These are phyloP conservation scores for Fusarium secorum DNA, from an alignment of 2,329 filamentous ascomycete species.

Conservation along the genomic window DNA sequence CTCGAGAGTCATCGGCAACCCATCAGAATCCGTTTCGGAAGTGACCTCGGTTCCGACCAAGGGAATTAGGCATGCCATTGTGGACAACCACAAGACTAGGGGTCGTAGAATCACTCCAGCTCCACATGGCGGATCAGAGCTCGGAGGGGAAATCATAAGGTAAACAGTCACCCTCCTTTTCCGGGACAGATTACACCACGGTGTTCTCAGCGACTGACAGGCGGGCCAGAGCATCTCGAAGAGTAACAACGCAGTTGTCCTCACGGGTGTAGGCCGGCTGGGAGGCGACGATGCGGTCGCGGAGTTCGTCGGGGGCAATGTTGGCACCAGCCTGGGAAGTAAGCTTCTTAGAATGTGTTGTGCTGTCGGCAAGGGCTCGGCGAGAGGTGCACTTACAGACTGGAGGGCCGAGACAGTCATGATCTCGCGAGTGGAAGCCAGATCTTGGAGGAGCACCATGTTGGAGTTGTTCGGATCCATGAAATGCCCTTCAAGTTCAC, in stretches of 20 bases:
- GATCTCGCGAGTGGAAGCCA: background rate
- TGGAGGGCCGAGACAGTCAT: rapidly evolving
- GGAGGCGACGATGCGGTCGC: background rate
- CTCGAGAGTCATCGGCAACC: too few relatives aligned
- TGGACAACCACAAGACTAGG: background rate
- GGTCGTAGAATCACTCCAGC: rapidly evolving
- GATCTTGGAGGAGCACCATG: too few relatives aligned
- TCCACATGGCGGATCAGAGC: background rate
- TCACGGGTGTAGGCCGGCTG: background rate
- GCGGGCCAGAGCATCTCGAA: background rate
- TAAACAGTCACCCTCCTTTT: background rate
- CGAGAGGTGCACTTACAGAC: background rate
- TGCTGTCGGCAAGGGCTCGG: background rate
- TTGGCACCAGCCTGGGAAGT: background rate
- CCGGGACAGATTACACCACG: rapidly evolving
- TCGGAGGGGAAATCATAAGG: rapidly evolving
- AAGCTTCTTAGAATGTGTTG: background rate
- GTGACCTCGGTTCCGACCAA: background rate
- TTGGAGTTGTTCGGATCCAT: background rate
- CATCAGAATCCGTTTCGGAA: background rate
- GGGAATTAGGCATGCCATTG: background rate
- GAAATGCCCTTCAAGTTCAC: rapidly evolving
- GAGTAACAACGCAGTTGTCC: background rate
- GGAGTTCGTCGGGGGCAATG: rapidly evolving
- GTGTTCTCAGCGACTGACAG: background rate